phyloP scores from a whole-genome alignment of 1,139 yeast species.

The Geotrichum citri-aurantii region DNA sequence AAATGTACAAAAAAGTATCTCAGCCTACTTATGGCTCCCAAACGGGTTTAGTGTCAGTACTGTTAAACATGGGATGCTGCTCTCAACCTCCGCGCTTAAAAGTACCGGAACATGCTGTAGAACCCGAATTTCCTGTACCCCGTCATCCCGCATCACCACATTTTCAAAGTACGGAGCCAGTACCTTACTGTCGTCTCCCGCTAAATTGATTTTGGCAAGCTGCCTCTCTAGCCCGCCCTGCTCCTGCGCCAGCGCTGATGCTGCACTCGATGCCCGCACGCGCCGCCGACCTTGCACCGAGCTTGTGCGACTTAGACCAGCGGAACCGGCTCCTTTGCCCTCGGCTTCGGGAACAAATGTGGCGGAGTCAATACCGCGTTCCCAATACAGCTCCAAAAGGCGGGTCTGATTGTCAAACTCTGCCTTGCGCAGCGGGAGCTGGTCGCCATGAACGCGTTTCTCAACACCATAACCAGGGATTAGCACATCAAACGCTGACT shows the following conservation, averaged over 20 bases:
- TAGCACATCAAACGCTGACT: constrained; percentile 89
- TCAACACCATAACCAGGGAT: constrained; percentile 95
- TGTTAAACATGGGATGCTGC: constrained; percentile 86
- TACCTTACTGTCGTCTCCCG: constrained; percentile 35
- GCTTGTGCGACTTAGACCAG: constrained; percentile 7
- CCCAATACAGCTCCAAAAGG: constrained; percentile 82
- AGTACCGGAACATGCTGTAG: constrained; percentile 77
- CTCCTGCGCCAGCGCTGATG: constrained; percentile 51
- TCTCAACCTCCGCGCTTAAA: constrained; percentile 85
- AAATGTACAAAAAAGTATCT: not conserved
- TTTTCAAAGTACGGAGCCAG: constrained; percentile 54
- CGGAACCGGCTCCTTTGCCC: constrained; percentile 44
- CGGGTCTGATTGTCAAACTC: constrained; percentile 71
- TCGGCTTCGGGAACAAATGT: constrained; percentile 87
- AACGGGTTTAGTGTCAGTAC: constrained; percentile 92
- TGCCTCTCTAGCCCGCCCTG: constrained; percentile 15
- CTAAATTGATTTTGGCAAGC: constrained; percentile 23
- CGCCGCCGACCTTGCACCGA: constrained; percentile 3
- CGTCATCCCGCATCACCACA: constrained; percentile 44
- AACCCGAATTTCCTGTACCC: constrained; percentile 75
- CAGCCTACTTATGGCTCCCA: constrained; percentile 27
- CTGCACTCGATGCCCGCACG: constrained; percentile 56
- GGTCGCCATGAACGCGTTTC: constrained; percentile 96
- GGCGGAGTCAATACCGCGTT: constrained; percentile 81
- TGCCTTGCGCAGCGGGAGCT: constrained; percentile 83